A percentile compares a stretch with the other conserved stretches of the same genome.
phyloP scores from a whole-genome alignment of 169 alveolate genomes.

The Plasmodium adleri region DNA sequence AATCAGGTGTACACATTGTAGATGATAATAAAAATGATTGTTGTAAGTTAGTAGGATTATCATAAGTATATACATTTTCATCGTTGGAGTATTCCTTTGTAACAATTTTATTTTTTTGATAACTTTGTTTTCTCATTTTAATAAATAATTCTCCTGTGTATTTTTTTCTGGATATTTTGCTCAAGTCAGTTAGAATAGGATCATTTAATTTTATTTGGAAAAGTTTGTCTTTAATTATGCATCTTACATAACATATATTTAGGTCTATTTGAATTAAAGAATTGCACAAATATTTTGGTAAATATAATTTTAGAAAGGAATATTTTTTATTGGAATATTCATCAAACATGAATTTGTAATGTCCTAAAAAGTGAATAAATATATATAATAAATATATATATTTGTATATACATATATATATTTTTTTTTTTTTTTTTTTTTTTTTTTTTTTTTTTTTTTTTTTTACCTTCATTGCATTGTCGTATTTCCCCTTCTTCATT shows the following conservation, averaged over 20 bases:
- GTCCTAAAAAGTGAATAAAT: conserved; percentile 30
- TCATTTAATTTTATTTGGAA: conserved; percentile 86
- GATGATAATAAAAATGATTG: conserved; percentile 16
- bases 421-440: not conserved
- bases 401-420: conserved; percentile 48
- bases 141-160: conserved; percentile 72
- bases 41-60: not conserved
- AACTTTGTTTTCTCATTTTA: conserved; percentile 72
- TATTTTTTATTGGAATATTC: conserved; percentile 78
- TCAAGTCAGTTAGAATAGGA: conserved; percentile 61
- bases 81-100: conserved; percentile 30
- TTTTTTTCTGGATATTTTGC: conserved; percentile 66
- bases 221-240: conserved; percentile 89
- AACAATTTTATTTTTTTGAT: conserved; percentile 65
- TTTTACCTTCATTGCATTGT: conserved; percentile 90
- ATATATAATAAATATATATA: conserved; percentile 42
- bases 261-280: conserved; percentile 86
- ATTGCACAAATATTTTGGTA: conserved; percentile 91
- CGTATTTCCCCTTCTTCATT: conserved; percentile 90
- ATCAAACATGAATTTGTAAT: conserved; percentile 72
- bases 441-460: conserved; percentile 2
- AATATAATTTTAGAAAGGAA: conserved; percentile 82
- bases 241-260: conserved; percentile 89
- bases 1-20: not conserved
- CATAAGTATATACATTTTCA: conserved; percentile 22